These are phyloP conservation scores for Pisolithus marmoratus DNA, from an alignment of 768 basidiomycete species.

Conservation along the genomic window DNA sequence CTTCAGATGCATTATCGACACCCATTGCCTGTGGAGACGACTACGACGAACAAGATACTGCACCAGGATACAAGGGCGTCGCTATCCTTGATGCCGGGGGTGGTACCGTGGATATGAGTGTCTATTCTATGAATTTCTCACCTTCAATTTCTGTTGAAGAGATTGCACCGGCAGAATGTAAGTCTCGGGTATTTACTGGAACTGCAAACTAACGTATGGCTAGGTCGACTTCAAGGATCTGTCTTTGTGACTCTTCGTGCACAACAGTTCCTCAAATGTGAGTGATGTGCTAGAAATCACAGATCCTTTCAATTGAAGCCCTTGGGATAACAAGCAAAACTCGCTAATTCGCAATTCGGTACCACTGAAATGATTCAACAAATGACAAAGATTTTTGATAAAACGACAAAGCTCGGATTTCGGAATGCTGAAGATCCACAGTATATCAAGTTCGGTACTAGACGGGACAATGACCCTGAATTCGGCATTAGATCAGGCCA, in stretches of 20 bases:
- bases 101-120: constrained; percentile 34
- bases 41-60: not conserved
- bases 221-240: constrained; percentile 36
- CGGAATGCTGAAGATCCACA: constrained; percentile 28
- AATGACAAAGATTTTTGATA: constrained; percentile 32
- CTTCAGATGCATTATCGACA: constrained; percentile 21
- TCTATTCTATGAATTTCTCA: constrained; percentile 23
- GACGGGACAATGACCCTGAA: constrained; percentile 28
- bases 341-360: constrained; percentile 25
- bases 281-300: not conserved
- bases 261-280: constrained; percentile 22
- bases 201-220: not conserved
- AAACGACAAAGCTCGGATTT: constrained; percentile 34
- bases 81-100: constrained; percentile 46
- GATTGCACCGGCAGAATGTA: constrained; percentile 29
- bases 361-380: constrained; percentile 23
- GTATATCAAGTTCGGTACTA: constrained; percentile 36
- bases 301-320: not conserved
- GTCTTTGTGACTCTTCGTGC: constrained; percentile 30
- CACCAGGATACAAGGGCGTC: constrained; percentile 29
- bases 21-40: constrained; percentile 1
- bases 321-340: constrained; percentile 14
- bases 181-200: not conserved
- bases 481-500: constrained; percentile 33
- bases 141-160: constrained; percentile 26